phyloP scores from a whole-genome alignment of 495 filamentous ascomycete species.

The Talaromyces adpressus region DNA sequence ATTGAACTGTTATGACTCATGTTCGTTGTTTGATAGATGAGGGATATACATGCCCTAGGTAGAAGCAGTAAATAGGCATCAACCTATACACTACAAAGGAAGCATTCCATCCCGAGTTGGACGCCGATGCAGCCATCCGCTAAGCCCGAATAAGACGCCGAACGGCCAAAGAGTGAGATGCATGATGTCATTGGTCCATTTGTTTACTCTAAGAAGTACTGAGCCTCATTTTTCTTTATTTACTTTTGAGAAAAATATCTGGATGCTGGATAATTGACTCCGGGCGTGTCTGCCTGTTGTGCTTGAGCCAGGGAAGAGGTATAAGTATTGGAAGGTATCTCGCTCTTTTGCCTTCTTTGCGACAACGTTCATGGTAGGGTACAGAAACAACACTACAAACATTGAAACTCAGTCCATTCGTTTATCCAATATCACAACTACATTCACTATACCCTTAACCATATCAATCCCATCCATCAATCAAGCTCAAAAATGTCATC shows the following conservation, averaged over 20 bases:
- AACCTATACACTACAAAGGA: background rate
- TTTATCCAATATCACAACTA: background rate
- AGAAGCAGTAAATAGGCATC: background rate
- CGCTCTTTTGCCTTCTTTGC: background rate
- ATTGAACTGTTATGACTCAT: background rate
- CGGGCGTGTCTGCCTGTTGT: background rate
- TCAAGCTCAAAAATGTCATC: slow-evolving; percentile 20
- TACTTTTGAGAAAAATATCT: background rate
- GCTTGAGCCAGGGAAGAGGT: background rate
- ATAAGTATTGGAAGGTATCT: background rate
- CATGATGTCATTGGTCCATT: background rate
- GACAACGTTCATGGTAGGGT: background rate
- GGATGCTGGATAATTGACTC: background rate
- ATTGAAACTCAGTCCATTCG: background rate
- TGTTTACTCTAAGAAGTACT: background rate
- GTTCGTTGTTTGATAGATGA: background rate
- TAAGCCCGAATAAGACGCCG: background rate
- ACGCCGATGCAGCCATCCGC: background rate
- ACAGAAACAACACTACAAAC: background rate
- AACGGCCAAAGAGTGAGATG: background rate
- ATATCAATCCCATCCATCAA: too few relatives aligned
- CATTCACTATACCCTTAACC: background rate
- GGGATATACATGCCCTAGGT: background rate
- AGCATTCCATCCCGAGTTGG: background rate
- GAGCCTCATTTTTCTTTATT: background rate